Percentiles rank a stretch among this genome's conserved stretches.
phyloP scores from a whole-genome alignment of 371 early-diverging fungal genomes.

The Mortierella sp. region DNA sequence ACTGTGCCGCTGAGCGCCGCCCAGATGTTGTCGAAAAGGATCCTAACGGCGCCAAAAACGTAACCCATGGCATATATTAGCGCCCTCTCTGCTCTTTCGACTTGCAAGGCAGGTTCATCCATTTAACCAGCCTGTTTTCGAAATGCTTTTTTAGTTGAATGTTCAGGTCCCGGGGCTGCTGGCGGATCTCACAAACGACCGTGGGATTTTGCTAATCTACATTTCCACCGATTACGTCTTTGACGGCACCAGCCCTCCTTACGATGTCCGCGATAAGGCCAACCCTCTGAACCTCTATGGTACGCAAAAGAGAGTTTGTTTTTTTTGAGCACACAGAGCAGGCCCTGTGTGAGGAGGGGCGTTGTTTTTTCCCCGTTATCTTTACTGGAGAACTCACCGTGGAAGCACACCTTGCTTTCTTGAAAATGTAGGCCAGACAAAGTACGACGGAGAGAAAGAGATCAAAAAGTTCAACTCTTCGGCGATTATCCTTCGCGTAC shows the following conservation, averaged over 20 bases:
- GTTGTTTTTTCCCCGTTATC: background rate
- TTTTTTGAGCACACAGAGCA: background rate
- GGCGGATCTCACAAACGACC: slow-evolving; percentile 64
- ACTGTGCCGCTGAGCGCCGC: slow-evolving; percentile 90
- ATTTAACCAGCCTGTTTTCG: too few relatives aligned
- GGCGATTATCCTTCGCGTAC: slow-evolving; percentile 83
- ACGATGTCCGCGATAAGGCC: slow-evolving; percentile 75
- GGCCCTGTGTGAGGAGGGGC: background rate
- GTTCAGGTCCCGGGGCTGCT: slow-evolving; percentile 72
- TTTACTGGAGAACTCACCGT: background rate
- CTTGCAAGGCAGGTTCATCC: background rate
- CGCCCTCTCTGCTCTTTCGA: slow-evolving; percentile 2
- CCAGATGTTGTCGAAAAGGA: slow-evolving; percentile 87
- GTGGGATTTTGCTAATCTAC: slow-evolving; percentile 75
- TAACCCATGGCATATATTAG: slow-evolving; percentile 29
- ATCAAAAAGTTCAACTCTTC: slow-evolving; percentile 66
- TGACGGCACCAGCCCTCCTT: slow-evolving; percentile 87
- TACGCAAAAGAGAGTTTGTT: slow-evolving; percentile 6
- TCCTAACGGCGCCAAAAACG: slow-evolving; percentile 66
- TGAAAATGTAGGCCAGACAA: slow-evolving; percentile 68
- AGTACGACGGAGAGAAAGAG: slow-evolving; percentile 81
- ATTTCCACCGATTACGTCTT: slow-evolving; percentile 96
- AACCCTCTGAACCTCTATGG: slow-evolving; percentile 90
- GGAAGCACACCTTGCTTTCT: background rate
- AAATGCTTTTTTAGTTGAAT: slow-evolving; percentile 66